phyloP scores from a whole-genome alignment of 371 early-diverging fungal species.

The Entomophthora muscae region DNA sequence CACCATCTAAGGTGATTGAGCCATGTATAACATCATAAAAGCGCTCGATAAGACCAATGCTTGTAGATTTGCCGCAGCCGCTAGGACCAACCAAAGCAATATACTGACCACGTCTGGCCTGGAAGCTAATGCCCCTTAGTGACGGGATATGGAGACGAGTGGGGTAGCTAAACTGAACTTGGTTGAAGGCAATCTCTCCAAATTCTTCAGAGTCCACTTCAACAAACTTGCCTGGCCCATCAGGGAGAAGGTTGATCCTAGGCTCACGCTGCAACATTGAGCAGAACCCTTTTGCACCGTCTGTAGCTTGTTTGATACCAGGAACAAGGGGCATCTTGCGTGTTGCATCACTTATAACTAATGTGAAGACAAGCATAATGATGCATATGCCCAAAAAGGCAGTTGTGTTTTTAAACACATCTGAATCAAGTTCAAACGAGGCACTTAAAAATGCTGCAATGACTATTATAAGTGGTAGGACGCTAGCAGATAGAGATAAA shows the following conservation, averaged over 20 bases:
- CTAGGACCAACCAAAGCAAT: too few relatives aligned
- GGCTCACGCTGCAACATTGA: conserved; percentile 31
- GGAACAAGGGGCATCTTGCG: conserved; percentile 8
- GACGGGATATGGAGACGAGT: conserved; percentile 56
- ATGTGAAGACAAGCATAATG: conserved; percentile 9
- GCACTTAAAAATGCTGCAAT: conserved; percentile 37
- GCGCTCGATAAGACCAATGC: too few relatives aligned
- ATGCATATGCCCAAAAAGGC: conserved; percentile 12
- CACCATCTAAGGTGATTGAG: conserved; percentile 41
- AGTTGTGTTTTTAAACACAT: conserved; percentile 10
- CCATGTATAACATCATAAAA: conserved; percentile 40
- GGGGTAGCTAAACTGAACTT: conserved; percentile 68
- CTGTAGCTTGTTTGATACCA: conserved; percentile 30
- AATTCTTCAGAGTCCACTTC: conserved; percentile 18
- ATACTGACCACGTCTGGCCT: conserved; percentile 36
- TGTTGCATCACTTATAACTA: conserved; percentile 8
- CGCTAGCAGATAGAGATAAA: conserved; percentile 39
- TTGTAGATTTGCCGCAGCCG: too few relatives aligned
- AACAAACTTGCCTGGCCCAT: conserved; percentile 17
- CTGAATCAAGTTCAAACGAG: conserved; percentile 18
- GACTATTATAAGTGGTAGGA: conserved; percentile 33
- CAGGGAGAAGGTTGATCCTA: conserved; percentile 22
- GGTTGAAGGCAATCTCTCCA: conserved; percentile 32
- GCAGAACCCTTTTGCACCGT: conserved; percentile 51
- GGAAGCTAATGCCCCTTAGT: conserved; percentile 47